Conservation (phyloP, 768 basidiomycete genomes). For the Boletus edulis region DNA sequence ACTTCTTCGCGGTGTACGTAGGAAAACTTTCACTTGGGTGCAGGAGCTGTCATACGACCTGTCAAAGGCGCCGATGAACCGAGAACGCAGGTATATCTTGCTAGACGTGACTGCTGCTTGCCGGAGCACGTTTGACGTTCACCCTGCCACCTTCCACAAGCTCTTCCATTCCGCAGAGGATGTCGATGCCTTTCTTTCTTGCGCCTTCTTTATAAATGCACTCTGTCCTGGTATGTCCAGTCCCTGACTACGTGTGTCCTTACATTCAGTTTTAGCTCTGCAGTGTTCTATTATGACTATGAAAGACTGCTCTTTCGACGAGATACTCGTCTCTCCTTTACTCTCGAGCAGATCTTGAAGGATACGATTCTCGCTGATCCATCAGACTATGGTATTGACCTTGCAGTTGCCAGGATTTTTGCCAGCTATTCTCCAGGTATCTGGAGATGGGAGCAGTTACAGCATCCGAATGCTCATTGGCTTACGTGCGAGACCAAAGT, state of each 20-base stretch:
- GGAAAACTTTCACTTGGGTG: no score
- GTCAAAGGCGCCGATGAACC: no score
- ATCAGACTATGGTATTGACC: conserved; percentile 9
- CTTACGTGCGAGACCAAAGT: conserved; percentile 2
- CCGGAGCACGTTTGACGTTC: no score
- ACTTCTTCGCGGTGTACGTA: no score
- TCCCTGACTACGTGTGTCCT: background rate
- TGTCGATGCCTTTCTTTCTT: conserved; percentile 10
- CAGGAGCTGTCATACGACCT: no score
- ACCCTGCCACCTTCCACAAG: no score
- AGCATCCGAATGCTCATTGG: conserved; percentile 11
- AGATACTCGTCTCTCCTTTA: conserved; percentile 22
- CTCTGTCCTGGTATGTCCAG: background rate
- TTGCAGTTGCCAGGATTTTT: conserved; percentile 8
- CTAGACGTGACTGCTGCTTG: no score
- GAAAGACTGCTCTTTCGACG: conserved; percentile 10
- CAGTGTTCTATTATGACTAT: background rate
- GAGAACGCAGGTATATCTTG: no score
- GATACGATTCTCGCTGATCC: background rate
- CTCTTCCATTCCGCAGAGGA: no score
- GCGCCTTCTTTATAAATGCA: conserved; percentile 21
- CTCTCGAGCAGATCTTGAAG: conserved; percentile 11
- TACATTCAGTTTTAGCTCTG: no score
- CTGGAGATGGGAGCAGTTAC: conserved; percentile 7
- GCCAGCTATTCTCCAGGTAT: conserved; percentile 3